These are phyloP conservation scores for Leucocoprinus sp. DNA, from an alignment of 768 basidiomycete species.

Conservation along the genomic window DNA sequence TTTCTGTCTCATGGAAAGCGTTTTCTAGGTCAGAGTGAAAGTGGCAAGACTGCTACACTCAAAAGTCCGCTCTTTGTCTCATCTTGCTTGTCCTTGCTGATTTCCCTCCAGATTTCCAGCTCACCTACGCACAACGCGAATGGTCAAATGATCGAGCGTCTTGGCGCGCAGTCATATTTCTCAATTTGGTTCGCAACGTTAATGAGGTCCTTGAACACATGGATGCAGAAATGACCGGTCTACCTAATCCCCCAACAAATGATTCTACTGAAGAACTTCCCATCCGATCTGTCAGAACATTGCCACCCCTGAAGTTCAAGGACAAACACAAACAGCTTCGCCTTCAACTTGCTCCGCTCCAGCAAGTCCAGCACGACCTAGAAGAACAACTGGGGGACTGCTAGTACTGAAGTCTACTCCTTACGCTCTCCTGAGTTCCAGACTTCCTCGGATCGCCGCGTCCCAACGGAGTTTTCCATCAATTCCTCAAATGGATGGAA, in stretches of 20 bases:
- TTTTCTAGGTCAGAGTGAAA: conserved; percentile 56
- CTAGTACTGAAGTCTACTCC: conserved; percentile 41
- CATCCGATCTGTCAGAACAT: conserved; percentile 27
- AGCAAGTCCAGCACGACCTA: conserved; percentile 48
- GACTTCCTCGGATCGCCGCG: conserved; percentile 17
- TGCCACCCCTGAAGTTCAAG: conserved; percentile 42
- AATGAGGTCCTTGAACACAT: conserved; percentile 54
- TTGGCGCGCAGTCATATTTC: conserved; percentile 71
- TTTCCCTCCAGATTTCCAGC: conserved; percentile 51
- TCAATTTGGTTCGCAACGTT: conserved; percentile 74
- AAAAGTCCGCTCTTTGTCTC: conserved; percentile 42
- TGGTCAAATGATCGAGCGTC: conserved; percentile 62
- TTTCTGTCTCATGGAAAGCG: neutral
- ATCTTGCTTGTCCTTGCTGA: conserved; percentile 1
- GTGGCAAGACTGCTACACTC: conserved; percentile 72
- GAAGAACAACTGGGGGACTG: conserved; percentile 54
- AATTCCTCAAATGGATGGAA: conserved; percentile 63
- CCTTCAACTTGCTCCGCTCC: conserved; percentile 49
- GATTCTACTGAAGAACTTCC: conserved; percentile 35
- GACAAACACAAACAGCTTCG: conserved; percentile 56
- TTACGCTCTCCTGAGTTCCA: conserved; percentile 30
- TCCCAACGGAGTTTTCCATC: conserved; percentile 46
- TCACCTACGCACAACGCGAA: conserved; percentile 61
- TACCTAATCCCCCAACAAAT: conserved; percentile 25
- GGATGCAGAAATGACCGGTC: conserved; percentile 45